Conservation (phyloP, 23 red algal genomes). For the Gracilariopsis chorda region DNA sequence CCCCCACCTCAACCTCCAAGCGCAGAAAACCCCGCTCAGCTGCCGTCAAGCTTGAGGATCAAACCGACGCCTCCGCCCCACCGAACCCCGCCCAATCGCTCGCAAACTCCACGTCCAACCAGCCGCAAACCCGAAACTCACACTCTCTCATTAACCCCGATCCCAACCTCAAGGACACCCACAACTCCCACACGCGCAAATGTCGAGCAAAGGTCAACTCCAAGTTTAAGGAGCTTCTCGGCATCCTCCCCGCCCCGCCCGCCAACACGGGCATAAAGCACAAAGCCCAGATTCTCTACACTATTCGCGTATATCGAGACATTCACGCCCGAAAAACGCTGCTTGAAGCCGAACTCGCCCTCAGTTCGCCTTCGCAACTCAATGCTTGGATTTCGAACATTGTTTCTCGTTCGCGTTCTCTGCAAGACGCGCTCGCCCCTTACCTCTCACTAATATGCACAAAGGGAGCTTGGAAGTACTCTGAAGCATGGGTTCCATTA, state of each 20-base stretch:
- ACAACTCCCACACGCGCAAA: conserved; percentile 63
- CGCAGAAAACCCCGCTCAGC: background rate
- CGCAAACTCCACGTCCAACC: background rate
- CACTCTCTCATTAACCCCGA: background rate
- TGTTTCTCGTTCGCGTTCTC: conserved; percentile 18
- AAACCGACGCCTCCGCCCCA: background rate
- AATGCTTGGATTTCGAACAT: conserved; percentile 50
- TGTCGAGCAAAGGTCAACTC: conserved; percentile 87
- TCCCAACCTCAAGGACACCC: conserved; percentile 39
- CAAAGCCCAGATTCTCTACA: conserved; percentile 93
- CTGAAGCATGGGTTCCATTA: conserved; percentile 72
- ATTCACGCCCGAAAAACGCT: conserved; percentile 59
- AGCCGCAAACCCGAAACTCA: background rate
- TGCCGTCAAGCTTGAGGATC: background rate
- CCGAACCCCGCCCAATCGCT: background rate
- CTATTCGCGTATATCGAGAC: conserved; percentile 63
- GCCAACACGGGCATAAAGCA: conserved; percentile 64
- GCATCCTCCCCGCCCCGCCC: conserved; percentile 57
- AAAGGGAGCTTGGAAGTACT: conserved; percentile 67
- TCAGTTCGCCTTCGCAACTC: conserved; percentile 54
- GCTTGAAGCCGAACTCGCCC: conserved; percentile 70
- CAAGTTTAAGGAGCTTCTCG: conserved; percentile 71
- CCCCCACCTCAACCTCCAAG: background rate
- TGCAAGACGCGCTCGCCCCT: conserved; percentile 66
- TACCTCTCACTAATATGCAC: conserved; percentile 62